Conservation (phyloP, 2,329 filamentous ascomycete genomes). For the Venturia aucupariae region DNA sequence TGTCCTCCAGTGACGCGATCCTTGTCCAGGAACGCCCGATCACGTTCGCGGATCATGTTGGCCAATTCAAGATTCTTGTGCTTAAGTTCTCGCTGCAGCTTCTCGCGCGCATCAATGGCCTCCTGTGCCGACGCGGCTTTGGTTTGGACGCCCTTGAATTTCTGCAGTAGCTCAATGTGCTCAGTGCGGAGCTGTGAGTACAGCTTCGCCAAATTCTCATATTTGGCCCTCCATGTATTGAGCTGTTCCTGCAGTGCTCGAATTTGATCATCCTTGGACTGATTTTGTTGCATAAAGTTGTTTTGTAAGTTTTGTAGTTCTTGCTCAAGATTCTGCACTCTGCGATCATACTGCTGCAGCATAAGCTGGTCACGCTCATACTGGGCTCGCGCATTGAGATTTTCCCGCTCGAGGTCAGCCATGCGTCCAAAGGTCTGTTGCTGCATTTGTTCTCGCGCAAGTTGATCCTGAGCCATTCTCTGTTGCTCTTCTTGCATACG, state of each 20-base stretch:
- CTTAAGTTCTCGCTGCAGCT: slow-evolving; percentile 94
- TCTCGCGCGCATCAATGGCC: slow-evolving; percentile 88
- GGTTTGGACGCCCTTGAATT: slow-evolving; percentile 90
- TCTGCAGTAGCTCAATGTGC: slow-evolving; percentile 88
- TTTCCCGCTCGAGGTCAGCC: slow-evolving; percentile 90
- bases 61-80: slow-evolving; percentile 98
- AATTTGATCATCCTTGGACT: slow-evolving; percentile 91
- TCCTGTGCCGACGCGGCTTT: slow-evolving; percentile 97
- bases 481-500: slow-evolving; percentile 80
- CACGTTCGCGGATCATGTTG: slow-evolving; percentile 95
- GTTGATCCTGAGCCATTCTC: slow-evolving; percentile 78
- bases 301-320: slow-evolving; percentile 75
- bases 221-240: slow-evolving; percentile 95
- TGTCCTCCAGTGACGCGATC: slow-evolving; percentile 78
- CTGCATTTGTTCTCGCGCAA: slow-evolving; percentile 79
- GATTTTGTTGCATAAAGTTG: slow-evolving; percentile 75
- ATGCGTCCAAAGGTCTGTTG: slow-evolving; percentile 94
- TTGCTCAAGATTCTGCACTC: slow-evolving; percentile 84
- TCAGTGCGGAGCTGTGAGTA: slow-evolving; percentile 95
- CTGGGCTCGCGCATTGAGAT: slow-evolving; percentile 85
- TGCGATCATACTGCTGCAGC: slow-evolving; percentile 89
- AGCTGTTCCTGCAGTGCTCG: slow-evolving; percentile 88
- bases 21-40: slow-evolving; percentile 86
- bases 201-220: slow-evolving; percentile 90
- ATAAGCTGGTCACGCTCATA: slow-evolving; percentile 96